Evolutionary conservation across 305 asterid genomes (phyloP), one percentile per base, ranked within the genome.

Genomic region (Lippia alba): DNA sequence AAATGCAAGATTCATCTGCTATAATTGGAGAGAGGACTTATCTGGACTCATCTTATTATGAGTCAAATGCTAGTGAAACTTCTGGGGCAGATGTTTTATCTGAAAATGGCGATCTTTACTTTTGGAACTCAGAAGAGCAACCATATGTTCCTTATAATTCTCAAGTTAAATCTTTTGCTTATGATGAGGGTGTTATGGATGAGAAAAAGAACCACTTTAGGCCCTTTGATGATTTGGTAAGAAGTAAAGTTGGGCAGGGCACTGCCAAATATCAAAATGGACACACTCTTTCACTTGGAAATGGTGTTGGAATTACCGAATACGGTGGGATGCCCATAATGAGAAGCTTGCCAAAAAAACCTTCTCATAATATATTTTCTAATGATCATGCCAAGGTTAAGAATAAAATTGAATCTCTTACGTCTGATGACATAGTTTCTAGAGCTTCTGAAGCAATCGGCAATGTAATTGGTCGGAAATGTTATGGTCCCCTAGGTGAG

Each of bases 361-460:
- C 66, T 69, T 60, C 58, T 51, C 64, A 68, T 50, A 70, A 39
- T 70, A 50, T 39, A 66, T 54, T 71, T 33, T 54, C 81, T 49
- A 63, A 71, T 71, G 70, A 67, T 64, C 66, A 33, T 64, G 30
- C 62, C 11, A 79, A 73, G 74, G 75, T 58, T 49, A 75, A 79
- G 70, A 75, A 79, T 54, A 74, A 75, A 30, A 67, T 49, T 30
- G 50, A 51, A 18, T 64, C 71, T 44, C 18, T 58, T 61, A 62
- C 74, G 20, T 64, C 79, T 65, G 39, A 64, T 60, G 64, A 56
- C 78, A 39, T 78, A 11, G 71, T 67, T 34, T 66, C 78, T 63
- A 76, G 82, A 76, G 75, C 74, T 62, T 79, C 78, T 64, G 80
- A 80, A 74, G 71, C 76, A 59, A 66, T 67, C 57, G 78, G 45